A percentile compares a stretch with the other conserved stretches of the same genome.
Conservation (phyloP, 352 stramenopile species). For the Lagenidium sp. region DNA sequence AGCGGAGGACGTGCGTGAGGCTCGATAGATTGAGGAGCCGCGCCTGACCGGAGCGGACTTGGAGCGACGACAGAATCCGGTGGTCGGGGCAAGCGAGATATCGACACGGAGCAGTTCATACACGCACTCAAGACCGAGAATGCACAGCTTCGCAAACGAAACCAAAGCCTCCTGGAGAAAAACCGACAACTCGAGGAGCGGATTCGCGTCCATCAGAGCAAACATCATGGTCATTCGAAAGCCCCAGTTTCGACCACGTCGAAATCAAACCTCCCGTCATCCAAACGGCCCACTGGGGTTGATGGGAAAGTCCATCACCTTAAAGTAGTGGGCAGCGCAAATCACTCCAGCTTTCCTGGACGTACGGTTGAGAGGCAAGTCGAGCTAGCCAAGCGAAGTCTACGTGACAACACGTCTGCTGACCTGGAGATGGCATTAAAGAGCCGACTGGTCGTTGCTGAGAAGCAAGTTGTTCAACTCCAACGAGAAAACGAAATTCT, state of each 20-base stretch:
- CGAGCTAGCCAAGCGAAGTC: constrained; percentile 30
- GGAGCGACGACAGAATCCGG: too few species aligned
- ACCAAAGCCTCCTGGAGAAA: constrained; percentile 53
- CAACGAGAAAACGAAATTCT: constrained; percentile 71
- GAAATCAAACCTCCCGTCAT: constrained; percentile 7
- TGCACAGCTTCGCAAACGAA: constrained; percentile 58
- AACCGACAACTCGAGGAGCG: constrained; percentile 62
- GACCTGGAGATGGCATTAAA: constrained; percentile 71
- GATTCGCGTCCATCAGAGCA: constrained; percentile 18
- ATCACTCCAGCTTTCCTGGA: too few species aligned
- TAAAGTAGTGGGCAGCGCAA: too few species aligned
- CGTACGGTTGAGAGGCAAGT: constrained; percentile 32
- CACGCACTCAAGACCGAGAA: constrained; percentile 76
- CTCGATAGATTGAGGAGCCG: too few species aligned
- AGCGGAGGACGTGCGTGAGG: too few species aligned
- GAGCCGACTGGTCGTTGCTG: constrained; percentile 47
- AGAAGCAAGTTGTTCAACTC: constrained; percentile 61
- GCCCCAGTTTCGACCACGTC: constrained; percentile 5
- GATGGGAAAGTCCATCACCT: too few species aligned
- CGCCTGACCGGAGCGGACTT: too few species aligned
- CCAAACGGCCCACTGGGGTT: too few species aligned
- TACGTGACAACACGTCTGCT: constrained; percentile 37
- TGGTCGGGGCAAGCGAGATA: constrained; percentile 35
- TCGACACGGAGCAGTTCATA: constrained; percentile 79
- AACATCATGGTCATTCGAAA: constrained; percentile 17